phyloP scores from a whole-genome alignment of 768 basidiomycete species.

The Suillus plorans region DNA sequence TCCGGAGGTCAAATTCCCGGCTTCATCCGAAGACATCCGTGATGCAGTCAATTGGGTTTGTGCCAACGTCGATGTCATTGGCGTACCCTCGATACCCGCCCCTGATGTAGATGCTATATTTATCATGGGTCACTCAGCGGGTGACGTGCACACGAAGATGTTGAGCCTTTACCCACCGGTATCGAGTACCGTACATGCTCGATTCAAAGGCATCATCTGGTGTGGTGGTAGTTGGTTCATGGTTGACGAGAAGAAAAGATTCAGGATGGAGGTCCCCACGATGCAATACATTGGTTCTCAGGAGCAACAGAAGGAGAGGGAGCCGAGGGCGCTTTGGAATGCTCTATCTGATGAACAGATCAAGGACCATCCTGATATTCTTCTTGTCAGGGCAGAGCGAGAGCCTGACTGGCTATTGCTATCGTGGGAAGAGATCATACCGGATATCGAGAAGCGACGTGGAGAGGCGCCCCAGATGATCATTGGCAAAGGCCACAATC shows the following conservation, averaged over 20 bases:
- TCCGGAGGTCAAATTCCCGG: constrained; percentile 56
- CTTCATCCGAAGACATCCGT: constrained; percentile 53
- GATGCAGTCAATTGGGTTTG: constrained; percentile 59
- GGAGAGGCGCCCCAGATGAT: constrained; percentile 34
- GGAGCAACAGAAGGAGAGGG: constrained; percentile 39
- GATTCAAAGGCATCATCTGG: constrained; percentile 47
- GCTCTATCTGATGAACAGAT: constrained; percentile 35
- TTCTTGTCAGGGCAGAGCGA: constrained; percentile 50
- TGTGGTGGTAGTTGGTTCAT: constrained; percentile 47
- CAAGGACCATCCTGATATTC: constrained; percentile 42
- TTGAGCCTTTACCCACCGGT: constrained; percentile 41
- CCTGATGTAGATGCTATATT: constrained; percentile 45
- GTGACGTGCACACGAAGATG: constrained; percentile 50
- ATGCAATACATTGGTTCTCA: constrained; percentile 38
- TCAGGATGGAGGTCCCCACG: constrained; percentile 23
- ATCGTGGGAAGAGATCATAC: constrained; percentile 37
- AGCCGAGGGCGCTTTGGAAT: constrained; percentile 42
- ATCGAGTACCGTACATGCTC: constrained; percentile 20
- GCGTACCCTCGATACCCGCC: constrained; percentile 14
- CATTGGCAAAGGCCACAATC: constrained; percentile 56
- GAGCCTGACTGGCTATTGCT: constrained; percentile 49
- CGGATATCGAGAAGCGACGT: constrained; percentile 37
- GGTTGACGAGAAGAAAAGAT: constrained; percentile 23
- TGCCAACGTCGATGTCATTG: constrained; percentile 30
- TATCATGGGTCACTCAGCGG: constrained; percentile 63